These are phyloP conservation scores for Colletotrichum cordylinicola DNA, from an alignment of 2,329 filamentous ascomycete species.

Conservation along the genomic window DNA sequence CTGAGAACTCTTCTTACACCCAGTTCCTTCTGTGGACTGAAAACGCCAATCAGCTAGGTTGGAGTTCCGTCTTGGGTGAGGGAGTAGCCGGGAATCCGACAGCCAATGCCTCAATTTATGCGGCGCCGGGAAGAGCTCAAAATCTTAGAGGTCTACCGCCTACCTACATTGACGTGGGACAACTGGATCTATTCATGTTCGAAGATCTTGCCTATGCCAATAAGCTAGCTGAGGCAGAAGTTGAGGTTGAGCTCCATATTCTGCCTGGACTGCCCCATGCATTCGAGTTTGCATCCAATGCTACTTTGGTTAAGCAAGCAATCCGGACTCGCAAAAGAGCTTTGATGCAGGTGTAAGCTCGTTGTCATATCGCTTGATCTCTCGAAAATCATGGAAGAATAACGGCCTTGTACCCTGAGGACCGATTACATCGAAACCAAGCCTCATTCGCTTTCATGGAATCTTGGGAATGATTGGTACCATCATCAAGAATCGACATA, in stretches of 20 bases:
- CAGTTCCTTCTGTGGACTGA: neutral
- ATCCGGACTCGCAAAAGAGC: slow-evolving; percentile 24
- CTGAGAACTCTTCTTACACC: neutral
- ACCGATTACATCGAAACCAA: neutral
- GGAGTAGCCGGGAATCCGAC: neutral
- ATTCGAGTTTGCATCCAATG: slow-evolving; percentile 28
- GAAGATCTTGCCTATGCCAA: slow-evolving; percentile 36
- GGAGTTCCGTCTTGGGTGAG: neutral
- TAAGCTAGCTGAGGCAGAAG: slow-evolving; percentile 32
- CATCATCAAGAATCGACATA: neutral
- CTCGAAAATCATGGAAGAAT: accelerated
- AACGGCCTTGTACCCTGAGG: accelerated
- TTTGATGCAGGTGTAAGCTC: neutral
- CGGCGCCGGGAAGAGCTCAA: slow-evolving; percentile 26
- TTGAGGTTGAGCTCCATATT: slow-evolving; percentile 44
- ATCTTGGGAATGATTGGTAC: neutral
- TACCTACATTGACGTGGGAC: slow-evolving; percentile 43
- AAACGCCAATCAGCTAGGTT: neutral
- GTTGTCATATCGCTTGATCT: neutral
- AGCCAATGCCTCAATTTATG: slow-evolving; percentile 20
- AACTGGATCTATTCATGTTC: slow-evolving; percentile 40
- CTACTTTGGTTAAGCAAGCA: slow-evolving; percentile 24
- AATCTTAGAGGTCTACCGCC: slow-evolving; percentile 33
- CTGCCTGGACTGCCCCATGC: slow-evolving; percentile 44
- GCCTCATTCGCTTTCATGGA: accelerated